Evolutionary conservation across 768 basidiomycete genomes (phyloP).

Genomic region (Tricholoma matsutake): DNA sequence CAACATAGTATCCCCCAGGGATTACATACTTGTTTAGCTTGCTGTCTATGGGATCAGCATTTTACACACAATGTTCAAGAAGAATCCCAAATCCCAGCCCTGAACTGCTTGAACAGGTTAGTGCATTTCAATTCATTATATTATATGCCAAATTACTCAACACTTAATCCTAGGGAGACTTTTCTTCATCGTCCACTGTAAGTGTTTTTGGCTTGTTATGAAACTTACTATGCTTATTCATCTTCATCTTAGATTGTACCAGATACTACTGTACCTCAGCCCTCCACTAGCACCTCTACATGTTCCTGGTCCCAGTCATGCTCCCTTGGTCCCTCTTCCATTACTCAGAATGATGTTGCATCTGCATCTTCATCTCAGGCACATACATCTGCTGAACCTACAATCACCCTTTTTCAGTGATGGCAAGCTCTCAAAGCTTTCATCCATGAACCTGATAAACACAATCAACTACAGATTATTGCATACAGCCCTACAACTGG

Average conservation of each 20-base stretch:
- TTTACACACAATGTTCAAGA: neutral
- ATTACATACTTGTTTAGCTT: neutral
- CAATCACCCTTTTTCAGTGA: neutral
- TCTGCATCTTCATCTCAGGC: neutral
- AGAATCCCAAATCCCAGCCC: neutral
- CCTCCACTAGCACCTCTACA: neutral
- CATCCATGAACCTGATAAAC: neutral
- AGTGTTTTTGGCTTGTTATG: too few relatives aligned
- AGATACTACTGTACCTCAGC: too few relatives aligned
- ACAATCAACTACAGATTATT: neutral
- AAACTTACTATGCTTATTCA: too few relatives aligned
- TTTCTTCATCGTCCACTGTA: neutral
- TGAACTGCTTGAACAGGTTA: neutral
- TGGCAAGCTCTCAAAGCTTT: neutral
- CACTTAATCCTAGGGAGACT: neutral
- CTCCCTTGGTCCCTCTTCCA: neutral
- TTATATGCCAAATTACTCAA: neutral
- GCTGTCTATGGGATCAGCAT: neutral
- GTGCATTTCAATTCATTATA: neutral
- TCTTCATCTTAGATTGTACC: too few relatives aligned
- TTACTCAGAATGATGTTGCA: neutral
- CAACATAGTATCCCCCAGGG: neutral
- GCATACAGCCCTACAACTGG: neutral
- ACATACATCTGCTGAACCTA: neutral
- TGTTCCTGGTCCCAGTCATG: neutral